Base-by-base conservation (phyloP, 306 rosid species). In the Sesbania bispinosa region DNA sequence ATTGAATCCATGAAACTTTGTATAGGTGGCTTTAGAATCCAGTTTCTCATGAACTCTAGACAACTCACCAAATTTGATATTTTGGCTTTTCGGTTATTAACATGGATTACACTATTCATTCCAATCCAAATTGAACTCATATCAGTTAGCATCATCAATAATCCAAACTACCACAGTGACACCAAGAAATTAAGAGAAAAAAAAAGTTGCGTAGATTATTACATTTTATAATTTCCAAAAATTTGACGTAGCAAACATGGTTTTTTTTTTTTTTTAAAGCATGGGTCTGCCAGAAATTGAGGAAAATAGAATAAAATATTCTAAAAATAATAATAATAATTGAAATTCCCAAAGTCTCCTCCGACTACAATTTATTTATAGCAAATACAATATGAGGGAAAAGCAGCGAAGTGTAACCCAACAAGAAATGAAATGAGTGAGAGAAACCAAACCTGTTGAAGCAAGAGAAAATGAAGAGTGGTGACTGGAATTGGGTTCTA, bases 381-480 rank as follows among this genome's bases (percentile, higher is more conserved):
- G 2, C 1, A 27, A 14, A 0, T 10, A 46, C 14, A 14, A 42
- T 18, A 59, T 7, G 21, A 0, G 4, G 21, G 11, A 4, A 20
- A 21, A 35, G 45, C 6, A 38, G 48, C 26, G 47, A 26, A 33
- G 33, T 35, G 43, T 14, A 39, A 24, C 3, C 21, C 32, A 45
- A 21, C 2, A 15, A 4, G 48, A 58, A 21, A 39, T 38, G 26
- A 13, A 67, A 24, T 6, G 52, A n/a, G 47, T 5, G 16, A 9
- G 57, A 73, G 30, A 24, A 74, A 58, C 23, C 71, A 48, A 69
- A 86, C 85, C 86, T 83, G 79, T 30, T 26, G 77, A 75, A 32
- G 73, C 14, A 7, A 8, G 54, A 0, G 10, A 60, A 64, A 26
- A 36, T 32, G 69, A 43, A 61, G 54, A 55, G 27, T 16, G 65